Percentiles rank a stretch among this genome's conserved stretches.
Conservation (phyloP, 2,329 filamentous ascomycete species). For the Nothomitra cinnamomea region DNA sequence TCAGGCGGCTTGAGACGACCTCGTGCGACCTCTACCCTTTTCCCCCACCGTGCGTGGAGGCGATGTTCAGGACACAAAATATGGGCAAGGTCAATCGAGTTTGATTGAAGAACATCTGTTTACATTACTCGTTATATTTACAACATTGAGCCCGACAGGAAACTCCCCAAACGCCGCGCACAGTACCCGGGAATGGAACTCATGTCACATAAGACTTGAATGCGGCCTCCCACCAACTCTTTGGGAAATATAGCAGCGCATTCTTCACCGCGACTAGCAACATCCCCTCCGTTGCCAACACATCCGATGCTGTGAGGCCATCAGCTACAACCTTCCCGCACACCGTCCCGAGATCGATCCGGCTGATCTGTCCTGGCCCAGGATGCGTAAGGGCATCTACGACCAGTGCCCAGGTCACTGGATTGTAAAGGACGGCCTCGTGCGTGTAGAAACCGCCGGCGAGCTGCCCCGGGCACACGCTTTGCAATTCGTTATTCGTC, state of each 20-base stretch:
- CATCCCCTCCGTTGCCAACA: slow-evolving; percentile 28
- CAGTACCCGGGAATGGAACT: neutral
- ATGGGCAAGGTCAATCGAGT: too few relatives aligned
- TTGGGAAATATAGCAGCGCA: slow-evolving; percentile 19
- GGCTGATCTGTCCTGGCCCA: slow-evolving; percentile 25
- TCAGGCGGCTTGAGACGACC: too few relatives aligned
- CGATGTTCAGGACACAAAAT: too few relatives aligned
- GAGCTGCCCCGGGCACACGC: slow-evolving; percentile 22
- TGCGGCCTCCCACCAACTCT: slow-evolving; percentile 23
- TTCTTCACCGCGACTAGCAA: slow-evolving; percentile 23
- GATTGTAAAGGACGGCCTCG: slow-evolving; percentile 33
- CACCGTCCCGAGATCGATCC: slow-evolving; percentile 24
- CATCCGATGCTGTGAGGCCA: slow-evolving; percentile 26
- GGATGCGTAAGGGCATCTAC: slow-evolving; percentile 23
- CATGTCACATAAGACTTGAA: slow-evolving; percentile 23
- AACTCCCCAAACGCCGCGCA: too few relatives aligned
- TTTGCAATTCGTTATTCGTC: slow-evolving; percentile 33
- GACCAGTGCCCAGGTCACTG: slow-evolving; percentile 22
- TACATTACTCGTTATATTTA: too few relatives aligned
- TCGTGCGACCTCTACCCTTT: too few relatives aligned
- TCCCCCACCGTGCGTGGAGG: too few relatives aligned
- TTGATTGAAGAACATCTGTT: too few relatives aligned
- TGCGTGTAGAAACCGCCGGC: slow-evolving; percentile 32
- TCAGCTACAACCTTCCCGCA: slow-evolving; percentile 24
- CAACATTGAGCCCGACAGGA: too few relatives aligned